These are phyloP conservation scores for Fraxinus albicans DNA, from an alignment of 305 asterid genomes.

Conservation along the genomic window DNA sequence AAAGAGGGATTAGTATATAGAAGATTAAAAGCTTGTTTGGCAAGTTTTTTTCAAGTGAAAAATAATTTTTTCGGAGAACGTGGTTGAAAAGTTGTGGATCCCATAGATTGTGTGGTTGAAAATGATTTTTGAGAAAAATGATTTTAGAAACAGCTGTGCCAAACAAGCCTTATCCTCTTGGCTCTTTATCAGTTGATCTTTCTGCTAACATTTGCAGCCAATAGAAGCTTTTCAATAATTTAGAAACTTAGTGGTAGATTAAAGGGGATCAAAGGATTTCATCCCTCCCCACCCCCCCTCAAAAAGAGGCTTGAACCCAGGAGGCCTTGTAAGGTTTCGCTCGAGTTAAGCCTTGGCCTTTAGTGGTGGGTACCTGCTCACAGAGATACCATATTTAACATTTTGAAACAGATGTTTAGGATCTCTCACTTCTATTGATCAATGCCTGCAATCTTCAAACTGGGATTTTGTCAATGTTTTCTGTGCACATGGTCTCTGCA, in stretches of 20 bases:
- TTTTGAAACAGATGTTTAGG: background rate
- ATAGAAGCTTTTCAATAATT: background rate
- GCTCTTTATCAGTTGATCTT: background rate
- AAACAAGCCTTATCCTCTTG: background rate
- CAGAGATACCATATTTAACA: background rate
- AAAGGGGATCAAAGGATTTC: background rate
- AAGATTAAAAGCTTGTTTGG: background rate
- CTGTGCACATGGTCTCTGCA: background rate
- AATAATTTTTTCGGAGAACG: background rate
- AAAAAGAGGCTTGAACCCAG: background rate
- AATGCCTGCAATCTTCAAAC: slow-evolving; percentile 1
- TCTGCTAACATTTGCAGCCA: background rate
- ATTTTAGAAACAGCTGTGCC: background rate
- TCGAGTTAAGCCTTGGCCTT: background rate
- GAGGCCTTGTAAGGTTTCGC: background rate
- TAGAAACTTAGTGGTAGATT: background rate
- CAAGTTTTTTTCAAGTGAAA: background rate
- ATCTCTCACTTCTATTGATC: background rate
- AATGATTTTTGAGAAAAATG: background rate
- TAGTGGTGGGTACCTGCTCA: background rate
- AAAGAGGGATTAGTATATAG: background rate
- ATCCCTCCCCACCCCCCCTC: background rate
- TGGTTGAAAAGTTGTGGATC: background rate
- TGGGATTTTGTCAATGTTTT: background rate
- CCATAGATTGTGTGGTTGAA: background rate